Base-by-base conservation (phyloP, 352 stramenopile species). In the Saprolegnia diclina region DNA sequence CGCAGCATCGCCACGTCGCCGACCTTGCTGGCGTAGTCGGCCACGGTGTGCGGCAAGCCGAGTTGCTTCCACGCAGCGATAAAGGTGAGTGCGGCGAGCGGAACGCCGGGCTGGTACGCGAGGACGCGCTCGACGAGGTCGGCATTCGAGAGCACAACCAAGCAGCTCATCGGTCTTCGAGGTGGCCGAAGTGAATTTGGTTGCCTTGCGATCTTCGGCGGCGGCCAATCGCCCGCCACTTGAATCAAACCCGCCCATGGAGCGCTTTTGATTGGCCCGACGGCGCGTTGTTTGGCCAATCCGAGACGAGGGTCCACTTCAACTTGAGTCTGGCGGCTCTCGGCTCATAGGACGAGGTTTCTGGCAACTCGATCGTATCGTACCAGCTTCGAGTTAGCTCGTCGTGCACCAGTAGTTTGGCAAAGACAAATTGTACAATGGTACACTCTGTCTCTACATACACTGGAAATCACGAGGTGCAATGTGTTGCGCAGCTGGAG, bases 101-200 rank as follows among this genome's bases (percentile, higher is more conserved):
- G 52, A 9, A 40, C 52, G 16, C 52, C 52, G 19, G 24, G 24
- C 52, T 59, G 52, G 52, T 59, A 59, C 24, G 52, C 24, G 11
- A 35, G 35, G 19, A 59, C 35, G 13, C 52, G 52, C 19, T 14
- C 24, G n/a, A 14, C 11, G 24, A 59, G 35, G 52, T 59, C 52
- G 35, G 52, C 52, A 9, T 59, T 59, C 19, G 52, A 21, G 52
- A 59, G 52, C 52, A 59, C 52, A 40, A 24, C 35, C 11, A 59
- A n/a, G 29, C 29, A 35, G 35, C 52, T 59, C 52, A 59, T 59
- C 3, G n/a, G n/a, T n/a, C n/a, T n/a, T n/a, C n/a, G n/a, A n/a
- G n/a, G n/a, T n/a, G n/a, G 52, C 24, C 1, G 19, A 59, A 59
- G 24, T 4, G 13, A 24, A 42, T 59, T 3, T 42, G 24, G 4